Base-by-base conservation (phyloP, 1,139 yeast genomes). In the Zhuliangozyma blackwelliae region DNA sequence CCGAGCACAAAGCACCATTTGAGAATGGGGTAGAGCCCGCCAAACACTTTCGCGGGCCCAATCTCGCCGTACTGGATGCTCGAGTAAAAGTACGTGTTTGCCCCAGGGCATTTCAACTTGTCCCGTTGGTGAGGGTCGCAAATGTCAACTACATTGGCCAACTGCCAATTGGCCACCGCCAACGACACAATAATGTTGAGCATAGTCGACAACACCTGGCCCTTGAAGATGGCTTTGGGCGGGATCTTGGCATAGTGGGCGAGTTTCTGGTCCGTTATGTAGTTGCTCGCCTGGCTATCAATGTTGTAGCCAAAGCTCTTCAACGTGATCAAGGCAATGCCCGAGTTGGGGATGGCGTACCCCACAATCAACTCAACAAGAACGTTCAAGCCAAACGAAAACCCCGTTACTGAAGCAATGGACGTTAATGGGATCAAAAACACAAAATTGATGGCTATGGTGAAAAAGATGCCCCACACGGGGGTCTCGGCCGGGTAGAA, bases 321-420 rank as follows among this genome's bases (percentile, higher is more conserved):
- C 30, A 64, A 47, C 7, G 68, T 63, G 33, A 61, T 61, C 36
- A 64, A 53, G 0, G 71, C 70, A 27, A 64, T 46, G 2, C 70
- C 70, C 22, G 65, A 61, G 34, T 65, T 63, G 11, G 72, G 70
- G 28, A 64, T 57, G 5, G 66, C 55, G 41, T 65, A 64, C 1
- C 71, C 71, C 13, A 65, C 65, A 32, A 65, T 62, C 40, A 65
- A 52, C 40, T 65, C 70, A 10, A 65, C 70, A 43, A 65, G 51
- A 1, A 65, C 72, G 39, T 65, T 64, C 34, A 64, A 57, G 8
- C 67, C 70, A 45, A 64, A 63, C 2, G 60, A 44, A 42, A 61
- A 65, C 5, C 69, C 70, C 0, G 70, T 64, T 5, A 59, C 64
- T 1, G 68, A 57, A 6, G 63, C 61, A 39, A 65, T 59, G 4